Conservation (phyloP, 2,329 filamentous ascomycete species). For the Zymoseptoria pseudotritici region DNA sequence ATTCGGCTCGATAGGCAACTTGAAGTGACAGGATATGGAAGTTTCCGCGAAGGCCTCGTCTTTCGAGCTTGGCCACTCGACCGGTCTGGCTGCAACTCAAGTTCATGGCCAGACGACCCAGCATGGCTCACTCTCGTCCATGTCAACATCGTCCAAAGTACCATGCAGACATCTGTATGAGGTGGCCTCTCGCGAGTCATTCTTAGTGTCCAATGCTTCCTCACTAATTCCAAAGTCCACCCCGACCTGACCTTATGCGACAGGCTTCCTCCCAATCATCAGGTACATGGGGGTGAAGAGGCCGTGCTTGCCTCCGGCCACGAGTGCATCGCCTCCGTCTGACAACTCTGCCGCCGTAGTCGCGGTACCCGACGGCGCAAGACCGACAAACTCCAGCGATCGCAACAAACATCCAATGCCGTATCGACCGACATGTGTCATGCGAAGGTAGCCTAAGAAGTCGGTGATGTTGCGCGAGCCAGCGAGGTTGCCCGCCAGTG, state of each 20-base stretch:
- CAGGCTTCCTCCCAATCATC: conserved; percentile 86
- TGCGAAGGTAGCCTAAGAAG: conserved; percentile 73
- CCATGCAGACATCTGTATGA: background rate
- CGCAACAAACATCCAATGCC: conserved; percentile 72
- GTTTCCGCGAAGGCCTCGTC: background rate
- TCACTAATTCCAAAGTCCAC: background rate
- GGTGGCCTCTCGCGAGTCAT: background rate
- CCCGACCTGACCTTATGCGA: background rate
- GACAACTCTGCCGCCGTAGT: conserved; percentile 90
- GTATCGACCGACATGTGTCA: conserved; percentile 77
- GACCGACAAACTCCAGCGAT: conserved; percentile 61
- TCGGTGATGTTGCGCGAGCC: conserved; percentile 74
- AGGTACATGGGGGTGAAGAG: conserved; percentile 98
- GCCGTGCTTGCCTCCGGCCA: conserved; percentile 78
- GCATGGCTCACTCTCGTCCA: background rate
- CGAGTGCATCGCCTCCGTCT: conserved; percentile 72
- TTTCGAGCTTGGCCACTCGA: background rate
- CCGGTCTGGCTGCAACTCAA: background rate
- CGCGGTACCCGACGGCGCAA: conserved; percentile 77
- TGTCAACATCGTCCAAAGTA: background rate
- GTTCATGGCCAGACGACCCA: background rate
- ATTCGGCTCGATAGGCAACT: background rate
- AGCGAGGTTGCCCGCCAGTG: conserved; percentile 74
- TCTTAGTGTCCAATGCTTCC: background rate
- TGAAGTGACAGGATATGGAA: background rate